Base-by-base conservation (phyloP, 768 basidiomycete genomes). In the Russula sp. region DNA sequence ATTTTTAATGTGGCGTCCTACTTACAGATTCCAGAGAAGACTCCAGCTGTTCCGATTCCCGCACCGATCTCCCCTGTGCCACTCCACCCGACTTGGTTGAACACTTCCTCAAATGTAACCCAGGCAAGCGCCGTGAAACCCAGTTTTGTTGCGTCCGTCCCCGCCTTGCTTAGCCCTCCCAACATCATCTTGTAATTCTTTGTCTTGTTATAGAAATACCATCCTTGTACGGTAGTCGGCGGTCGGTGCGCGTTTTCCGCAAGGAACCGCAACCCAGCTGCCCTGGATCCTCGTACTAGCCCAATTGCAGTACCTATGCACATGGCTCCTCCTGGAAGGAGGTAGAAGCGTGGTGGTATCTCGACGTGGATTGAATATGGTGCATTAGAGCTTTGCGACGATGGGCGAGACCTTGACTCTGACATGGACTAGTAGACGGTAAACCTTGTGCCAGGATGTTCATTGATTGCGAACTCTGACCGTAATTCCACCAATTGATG, bases 141-240 rank as follows among this genome's bases (percentile, higher is more conserved):
- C 45, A 92, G 74, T 69, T 77, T 80, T 56, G 73, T 66, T 1
- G 80, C 86, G 55, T 90, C 83, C 60, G 66, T 65, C 1, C 80
- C 87, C 6, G 83, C 92, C 16, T 83, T 85, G 69, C 82, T 83
- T 71, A 94, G 71, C 9, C 82, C 92, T 0, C 82, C 87, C 65
- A 85, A 79, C 70, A 92, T 80, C 68, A 94, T 84, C 68, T 83
- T 79, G 79, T 94, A 95, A 78, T 95, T 95, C 75, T 95, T 96
- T 34, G 91, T 94, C 79, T 95, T 95, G 73, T 92, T 89, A 84
- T 96, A 95, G 69, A 92, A 89, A 74, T 94, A 96, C 93, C 94
- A 95, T 62, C 94, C 94, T 68, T 87, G 84, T 62, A 92, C 81
- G 35, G 94, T 96, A 68, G 76, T 86, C 22, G 93, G 93, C 53